Evolutionary conservation across 2,329 filamentous ascomycete species (phyloP).

Genomic region (Colletotrichum cereale): DNA sequence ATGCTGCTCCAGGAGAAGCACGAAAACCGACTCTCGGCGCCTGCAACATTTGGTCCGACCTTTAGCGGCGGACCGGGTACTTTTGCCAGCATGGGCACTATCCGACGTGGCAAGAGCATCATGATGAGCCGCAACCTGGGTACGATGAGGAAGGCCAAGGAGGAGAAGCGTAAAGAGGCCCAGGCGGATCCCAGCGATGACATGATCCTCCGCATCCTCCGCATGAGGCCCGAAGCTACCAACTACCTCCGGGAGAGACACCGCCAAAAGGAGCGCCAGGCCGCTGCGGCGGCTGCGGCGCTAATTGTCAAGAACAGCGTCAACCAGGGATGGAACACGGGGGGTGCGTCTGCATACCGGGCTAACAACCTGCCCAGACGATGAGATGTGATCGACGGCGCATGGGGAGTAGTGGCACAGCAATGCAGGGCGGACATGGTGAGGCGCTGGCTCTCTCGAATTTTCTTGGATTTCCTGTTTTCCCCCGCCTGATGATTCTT

Average conservation of each 20-base stretch:
- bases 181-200: constrained; percentile 98
- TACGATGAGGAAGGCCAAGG: constrained; percentile 95
- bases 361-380: constrained; percentile 62
- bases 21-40: constrained; percentile 72
- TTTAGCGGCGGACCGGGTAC: constrained; percentile 61
- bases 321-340: constrained; percentile 65
- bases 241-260: constrained; percentile 90
- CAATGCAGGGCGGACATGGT: constrained; percentile 13
- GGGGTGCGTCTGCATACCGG: constrained; percentile 58
- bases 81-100: constrained; percentile 77
- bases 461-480: constrained; percentile 1
- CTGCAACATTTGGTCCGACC: constrained; percentile 63
- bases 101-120: constrained; percentile 80
- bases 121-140: constrained; percentile 95
- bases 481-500: not conserved
- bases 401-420: not conserved
- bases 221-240: constrained; percentile 93
- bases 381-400: constrained; percentile 47
- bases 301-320: constrained; percentile 96
- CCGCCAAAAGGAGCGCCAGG: constrained; percentile 92
- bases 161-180: constrained; percentile 94
- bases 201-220: constrained; percentile 94
- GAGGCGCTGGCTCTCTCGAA: constrained; percentile 16
- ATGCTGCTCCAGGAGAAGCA: constrained; percentile 66
- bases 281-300: constrained; percentile 89